Conservation (phyloP, 2,329 filamentous ascomycete species). For the Colletotrichum destructivum region DNA sequence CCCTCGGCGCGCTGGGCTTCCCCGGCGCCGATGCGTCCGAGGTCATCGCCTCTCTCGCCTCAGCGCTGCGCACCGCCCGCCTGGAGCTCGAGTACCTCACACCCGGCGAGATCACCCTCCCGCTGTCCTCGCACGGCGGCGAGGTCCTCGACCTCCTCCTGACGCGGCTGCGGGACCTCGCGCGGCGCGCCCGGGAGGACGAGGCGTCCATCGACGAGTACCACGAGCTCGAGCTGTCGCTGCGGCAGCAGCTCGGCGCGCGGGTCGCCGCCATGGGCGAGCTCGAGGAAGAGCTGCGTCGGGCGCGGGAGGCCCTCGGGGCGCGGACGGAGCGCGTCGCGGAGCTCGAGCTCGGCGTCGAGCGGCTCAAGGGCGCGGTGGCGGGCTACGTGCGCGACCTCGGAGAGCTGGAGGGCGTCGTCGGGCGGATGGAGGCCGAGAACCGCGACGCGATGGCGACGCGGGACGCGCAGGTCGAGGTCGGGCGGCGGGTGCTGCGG, state of each 20-base stretch:
- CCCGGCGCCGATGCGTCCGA: constrained; percentile 61
- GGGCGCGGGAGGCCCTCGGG: constrained; percentile 51
- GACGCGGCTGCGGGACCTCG: constrained; percentile 63
- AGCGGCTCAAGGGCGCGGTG: constrained; percentile 66
- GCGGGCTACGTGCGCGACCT: constrained; percentile 70
- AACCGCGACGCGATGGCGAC: constrained; percentile 50
- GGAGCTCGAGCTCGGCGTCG: constrained; percentile 66
- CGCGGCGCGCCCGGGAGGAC: constrained; percentile 61
- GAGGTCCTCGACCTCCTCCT: constrained; percentile 71
- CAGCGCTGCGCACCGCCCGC: constrained; percentile 69
- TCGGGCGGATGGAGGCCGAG: constrained; percentile 63
- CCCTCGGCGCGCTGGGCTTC: constrained; percentile 68
- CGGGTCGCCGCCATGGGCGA: constrained; percentile 67
- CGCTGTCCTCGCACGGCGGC: constrained; percentile 66
- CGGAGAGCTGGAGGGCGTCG: constrained; percentile 66
- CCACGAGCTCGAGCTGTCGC: constrained; percentile 68
- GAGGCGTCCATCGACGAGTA: constrained; percentile 74
- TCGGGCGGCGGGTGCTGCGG: constrained; percentile 52
- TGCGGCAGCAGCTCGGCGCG: constrained; percentile 70
- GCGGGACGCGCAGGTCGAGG: constrained; percentile 54
- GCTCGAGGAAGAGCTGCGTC: constrained; percentile 59
- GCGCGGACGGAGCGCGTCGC: constrained; percentile 58
- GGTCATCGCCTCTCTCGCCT: constrained; percentile 63
- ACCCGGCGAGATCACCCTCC: constrained; percentile 70
- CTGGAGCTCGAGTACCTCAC: constrained; percentile 75